Percentiles rank a stretch among this genome's conserved stretches.
Conservation (phyloP, 495 filamentous ascomycete genomes). For the Echria macrotheca region DNA sequence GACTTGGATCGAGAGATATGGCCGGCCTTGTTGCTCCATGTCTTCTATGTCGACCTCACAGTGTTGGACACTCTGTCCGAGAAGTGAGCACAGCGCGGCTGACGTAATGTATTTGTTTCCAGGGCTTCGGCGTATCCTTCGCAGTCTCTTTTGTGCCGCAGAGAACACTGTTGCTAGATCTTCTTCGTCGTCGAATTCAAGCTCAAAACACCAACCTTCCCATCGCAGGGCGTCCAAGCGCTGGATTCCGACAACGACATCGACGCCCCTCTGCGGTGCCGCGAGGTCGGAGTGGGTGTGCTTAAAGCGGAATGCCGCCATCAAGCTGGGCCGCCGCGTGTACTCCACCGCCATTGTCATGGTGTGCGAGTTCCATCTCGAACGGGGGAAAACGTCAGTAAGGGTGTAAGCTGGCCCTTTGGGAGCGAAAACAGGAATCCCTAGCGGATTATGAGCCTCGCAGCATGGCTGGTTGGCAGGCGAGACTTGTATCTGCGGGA, state of each 20-base stretch:
- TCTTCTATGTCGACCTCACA: background rate
- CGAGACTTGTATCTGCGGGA: background rate
- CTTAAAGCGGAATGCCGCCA: background rate
- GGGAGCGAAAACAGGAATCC: background rate
- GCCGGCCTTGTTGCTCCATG: background rate
- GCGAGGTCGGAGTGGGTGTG: background rate
- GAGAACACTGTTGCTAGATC: background rate
- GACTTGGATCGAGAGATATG: background rate
- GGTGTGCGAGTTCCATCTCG: background rate
- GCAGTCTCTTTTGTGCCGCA: background rate
- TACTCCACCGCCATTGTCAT: background rate
- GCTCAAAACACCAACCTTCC: background rate
- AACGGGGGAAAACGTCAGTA: background rate
- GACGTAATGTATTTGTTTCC: background rate
- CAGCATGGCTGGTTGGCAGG: background rate
- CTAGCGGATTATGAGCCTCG: background rate
- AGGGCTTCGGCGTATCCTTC: background rate
- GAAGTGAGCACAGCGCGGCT: background rate
- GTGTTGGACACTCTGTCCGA: background rate
- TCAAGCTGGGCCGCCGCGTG: background rate
- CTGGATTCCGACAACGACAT: background rate
- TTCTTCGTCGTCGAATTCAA: background rate
- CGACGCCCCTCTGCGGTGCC: background rate
- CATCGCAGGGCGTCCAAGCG: background rate
- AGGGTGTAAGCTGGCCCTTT: background rate